These are phyloP conservation scores for Rhodomyrtus psidioides DNA, from an alignment of 441 rosid species.

Conservation along the genomic window DNA sequence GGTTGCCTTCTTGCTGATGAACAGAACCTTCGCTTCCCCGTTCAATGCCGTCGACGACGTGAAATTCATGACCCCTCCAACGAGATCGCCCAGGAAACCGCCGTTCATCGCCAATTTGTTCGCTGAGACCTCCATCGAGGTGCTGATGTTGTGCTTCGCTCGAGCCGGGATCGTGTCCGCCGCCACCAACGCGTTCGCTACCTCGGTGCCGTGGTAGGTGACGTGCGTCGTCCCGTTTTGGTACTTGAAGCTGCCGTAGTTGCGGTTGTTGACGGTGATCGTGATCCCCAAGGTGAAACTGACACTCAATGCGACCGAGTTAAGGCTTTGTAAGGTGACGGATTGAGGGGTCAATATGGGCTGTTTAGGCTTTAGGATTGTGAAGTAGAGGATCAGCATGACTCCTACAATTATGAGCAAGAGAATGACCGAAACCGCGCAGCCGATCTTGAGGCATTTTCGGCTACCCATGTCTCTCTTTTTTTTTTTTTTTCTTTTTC, in stretches of 20 bases:
- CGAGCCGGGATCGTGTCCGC: constrained; percentile 23
- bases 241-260: constrained; percentile 32
- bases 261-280: constrained; percentile 22
- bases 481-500: no score
- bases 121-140: constrained; percentile 11
- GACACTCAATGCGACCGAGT: not conserved
- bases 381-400: constrained; percentile 16
- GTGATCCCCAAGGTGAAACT: constrained; percentile 23
- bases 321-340: constrained; percentile 1
- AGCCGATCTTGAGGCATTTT: constrained; percentile 18
- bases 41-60: constrained; percentile 19
- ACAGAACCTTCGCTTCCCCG: constrained; percentile 18
- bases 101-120: constrained; percentile 11
- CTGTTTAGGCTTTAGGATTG: constrained; percentile 33
- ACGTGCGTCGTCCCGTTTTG: constrained; percentile 15
- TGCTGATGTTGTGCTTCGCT: constrained; percentile 13
- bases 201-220: constrained; percentile 8
- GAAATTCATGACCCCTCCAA: constrained; percentile 11
- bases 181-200: constrained; percentile 18
- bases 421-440: constrained; percentile 6
- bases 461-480: not conserved
- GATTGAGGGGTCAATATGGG: constrained; percentile 22
- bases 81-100: constrained; percentile 1
- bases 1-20: constrained; percentile 10
- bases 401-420: constrained; percentile 4